Percentiles rank a stretch among this genome's conserved stretches.
These are phyloP conservation scores for Cordyceps fumosorosea DNA, from an alignment of 2,329 filamentous ascomycete genomes.

Conservation along the genomic window DNA sequence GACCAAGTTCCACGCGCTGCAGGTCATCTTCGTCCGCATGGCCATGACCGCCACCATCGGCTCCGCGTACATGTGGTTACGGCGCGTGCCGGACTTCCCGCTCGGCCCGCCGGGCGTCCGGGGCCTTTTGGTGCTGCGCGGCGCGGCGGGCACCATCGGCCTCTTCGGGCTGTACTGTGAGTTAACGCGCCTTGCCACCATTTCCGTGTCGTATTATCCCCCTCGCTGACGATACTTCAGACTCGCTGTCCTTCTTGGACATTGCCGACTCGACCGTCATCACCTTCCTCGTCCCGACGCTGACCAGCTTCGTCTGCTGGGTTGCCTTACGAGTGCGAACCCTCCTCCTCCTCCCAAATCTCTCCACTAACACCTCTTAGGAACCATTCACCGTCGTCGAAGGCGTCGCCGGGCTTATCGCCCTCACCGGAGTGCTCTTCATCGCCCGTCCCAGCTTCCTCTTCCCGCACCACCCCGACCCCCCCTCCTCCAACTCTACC, in stretches of 20 bases:
- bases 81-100: conserved; percentile 53
- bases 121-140: conserved; percentile 56
- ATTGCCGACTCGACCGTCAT: conserved; percentile 75
- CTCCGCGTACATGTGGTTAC: conserved; percentile 34
- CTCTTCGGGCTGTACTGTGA: conserved; percentile 52
- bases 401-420: conserved; percentile 61
- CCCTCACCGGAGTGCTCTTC: conserved; percentile 64
- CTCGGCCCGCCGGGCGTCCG: conserved; percentile 58
- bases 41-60: conserved; percentile 30
- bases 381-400: conserved; percentile 69
- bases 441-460: conserved; percentile 64
- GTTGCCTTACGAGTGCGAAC: conserved; percentile 29
- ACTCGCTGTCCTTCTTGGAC: conserved; percentile 57
- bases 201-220: too few relatives aligned
- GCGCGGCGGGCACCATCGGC: conserved; percentile 57
- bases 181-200: too few relatives aligned
- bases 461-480: conserved; percentile 30
- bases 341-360: not conserved
- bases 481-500: conserved; percentile 16
- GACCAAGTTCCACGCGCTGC: conserved; percentile 33
- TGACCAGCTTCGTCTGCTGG: conserved; percentile 62
- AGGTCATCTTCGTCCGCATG: conserved; percentile 39
- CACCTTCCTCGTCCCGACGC: conserved; percentile 68
- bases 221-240: conserved; percentile 21
- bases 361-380: conserved; percentile 23